Evolutionary conservation across 208 protist genomes (phyloP).

Genomic region (Angomonas ambiguus): DNA sequence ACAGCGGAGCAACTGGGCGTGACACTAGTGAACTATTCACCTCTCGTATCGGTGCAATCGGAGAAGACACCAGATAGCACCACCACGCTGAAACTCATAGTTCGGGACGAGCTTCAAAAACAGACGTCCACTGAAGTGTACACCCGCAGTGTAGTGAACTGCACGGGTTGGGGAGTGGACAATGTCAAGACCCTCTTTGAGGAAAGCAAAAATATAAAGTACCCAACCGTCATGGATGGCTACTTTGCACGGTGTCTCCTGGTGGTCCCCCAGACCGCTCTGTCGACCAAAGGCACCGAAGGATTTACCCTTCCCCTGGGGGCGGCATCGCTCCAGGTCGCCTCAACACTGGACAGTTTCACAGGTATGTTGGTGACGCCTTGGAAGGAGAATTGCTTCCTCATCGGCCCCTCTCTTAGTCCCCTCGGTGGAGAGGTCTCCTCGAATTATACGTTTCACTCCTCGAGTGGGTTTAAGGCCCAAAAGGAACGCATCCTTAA

Average conservation of each 20-base stretch:
- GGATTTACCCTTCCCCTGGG: not conserved
- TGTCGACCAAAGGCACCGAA: not conserved
- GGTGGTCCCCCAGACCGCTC: conserved; percentile 37
- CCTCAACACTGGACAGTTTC: conserved; percentile 63
- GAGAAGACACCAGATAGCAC: not conserved
- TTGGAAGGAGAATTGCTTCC: conserved; percentile 65
- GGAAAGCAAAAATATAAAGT: conserved; percentile 23
- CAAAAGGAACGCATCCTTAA: conserved; percentile 31
- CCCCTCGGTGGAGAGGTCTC: not conserved
- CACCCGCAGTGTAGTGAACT: conserved; percentile 67
- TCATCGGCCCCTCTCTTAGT: conserved; percentile 64
- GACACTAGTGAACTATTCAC: conserved; percentile 50
- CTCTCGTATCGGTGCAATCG: conserved; percentile 22
- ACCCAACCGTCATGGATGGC: conserved; percentile 29
- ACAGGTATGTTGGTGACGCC: conserved; percentile 58
- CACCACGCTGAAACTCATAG: not conserved
- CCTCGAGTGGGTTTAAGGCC: conserved; percentile 23
- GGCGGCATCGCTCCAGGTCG: conserved; percentile 30
- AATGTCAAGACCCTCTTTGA: conserved; percentile 42
- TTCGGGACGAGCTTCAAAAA: not conserved
- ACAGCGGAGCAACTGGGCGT: conserved; percentile 77
- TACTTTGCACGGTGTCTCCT: conserved; percentile 51
- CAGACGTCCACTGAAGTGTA: conserved; percentile 14
- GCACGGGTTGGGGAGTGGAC: conserved; percentile 57
- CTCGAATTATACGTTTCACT: conserved; percentile 3